Base-by-base conservation (phyloP, 2,329 filamentous ascomycete species). In the Dryadomyces quercus-mongolicae region DNA sequence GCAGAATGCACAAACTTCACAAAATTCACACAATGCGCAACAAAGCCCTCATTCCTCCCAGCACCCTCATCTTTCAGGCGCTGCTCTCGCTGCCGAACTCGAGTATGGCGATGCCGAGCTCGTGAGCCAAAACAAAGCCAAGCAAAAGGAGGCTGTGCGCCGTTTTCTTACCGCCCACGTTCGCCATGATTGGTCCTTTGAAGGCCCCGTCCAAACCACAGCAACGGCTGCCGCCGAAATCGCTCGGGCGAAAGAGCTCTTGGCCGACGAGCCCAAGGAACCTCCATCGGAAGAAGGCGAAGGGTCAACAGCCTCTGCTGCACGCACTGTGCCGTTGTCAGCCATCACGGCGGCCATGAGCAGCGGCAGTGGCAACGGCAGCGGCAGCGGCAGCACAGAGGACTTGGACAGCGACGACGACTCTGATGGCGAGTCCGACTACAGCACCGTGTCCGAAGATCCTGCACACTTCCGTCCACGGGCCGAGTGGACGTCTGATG, bases 91-190 rank as follows among this genome's bases (percentile, higher is more conserved):
- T 6, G 34, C 46, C 13, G 53, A 55, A 22, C 51, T 52, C 15
- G 71, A 81, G 61, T 77, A 81, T 61, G 59, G 59, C 42, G 77
- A 84, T 57, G 73, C 77, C 20, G 81, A 84, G 62, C 71, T 85
- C 6, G 66, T 81, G 51, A 82, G 77, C 64, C 76, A 72, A 62
- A 81, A 85, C 63, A 84, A 83, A 64, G 58, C 66, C 25, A 81
- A 76, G 67, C 78, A 82, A 60, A 84, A 84, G 62, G 78, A 81
- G 44, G 81, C 81, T 13, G 75, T 85, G 40, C 78, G 71, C 61
- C 74, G 70, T 51, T 78, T 76, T 59, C 67, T 85, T 1, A 66
- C 69, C 2, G 71, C 74, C 21, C 78, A 74, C 59, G 69, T 85
- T 44, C 75, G 73, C 57, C 74, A 72, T 57, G 80, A 84, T 62